These are phyloP conservation scores for Aspergillus cejpii DNA, from an alignment of 2,329 filamentous ascomycete genomes.

Conservation along the genomic window DNA sequence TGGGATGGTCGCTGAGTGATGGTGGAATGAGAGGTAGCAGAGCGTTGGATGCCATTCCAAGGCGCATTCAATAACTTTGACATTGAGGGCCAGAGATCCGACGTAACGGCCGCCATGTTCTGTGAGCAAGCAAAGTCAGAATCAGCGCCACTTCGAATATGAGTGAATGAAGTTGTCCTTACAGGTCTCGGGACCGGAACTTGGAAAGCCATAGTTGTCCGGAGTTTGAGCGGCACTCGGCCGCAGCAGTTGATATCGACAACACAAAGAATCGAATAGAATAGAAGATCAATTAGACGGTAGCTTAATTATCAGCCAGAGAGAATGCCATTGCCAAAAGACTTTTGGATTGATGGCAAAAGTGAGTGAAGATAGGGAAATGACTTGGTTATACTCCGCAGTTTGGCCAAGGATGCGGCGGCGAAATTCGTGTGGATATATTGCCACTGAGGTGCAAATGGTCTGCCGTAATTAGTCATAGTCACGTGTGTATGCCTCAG, in stretches of 20 bases:
- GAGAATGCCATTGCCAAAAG: slow-evolving; percentile 23
- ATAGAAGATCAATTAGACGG: slow-evolving; percentile 4
- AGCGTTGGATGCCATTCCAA: slow-evolving; percentile 29
- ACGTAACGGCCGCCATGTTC: slow-evolving; percentile 41
- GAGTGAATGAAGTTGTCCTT: slow-evolving; percentile 17
- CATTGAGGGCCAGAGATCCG: slow-evolving; percentile 42
- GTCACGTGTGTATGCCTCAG: slow-evolving; percentile 18
- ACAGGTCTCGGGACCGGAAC: slow-evolving; percentile 45
- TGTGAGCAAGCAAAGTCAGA: slow-evolving; percentile 24
- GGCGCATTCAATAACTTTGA: slow-evolving; percentile 35
- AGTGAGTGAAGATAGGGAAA: slow-evolving; percentile 3
- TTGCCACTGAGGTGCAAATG: slow-evolving; percentile 22
- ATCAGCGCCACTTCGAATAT: neutral
- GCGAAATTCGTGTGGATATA: slow-evolving; percentile 25
- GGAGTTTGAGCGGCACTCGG: slow-evolving; percentile 32
- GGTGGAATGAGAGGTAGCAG: slow-evolving; percentile 12
- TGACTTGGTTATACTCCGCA: slow-evolving; percentile 1
- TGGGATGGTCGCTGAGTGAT: slow-evolving; percentile 10
- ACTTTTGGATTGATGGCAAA: slow-evolving; percentile 17
- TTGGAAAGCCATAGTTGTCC: slow-evolving; percentile 48
- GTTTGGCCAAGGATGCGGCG: slow-evolving; percentile 20
- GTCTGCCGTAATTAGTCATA: slow-evolving; percentile 12
- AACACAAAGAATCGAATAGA: slow-evolving; percentile 1
- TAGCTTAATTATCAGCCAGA: slow-evolving; percentile 10
- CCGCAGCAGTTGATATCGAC: slow-evolving; percentile 24